Percentiles rank a stretch among this genome's conserved stretches.
Evolutionary conservation across 495 filamentous ascomycete species (phyloP).

Genomic region (Aspergillus indologenus): DNA sequence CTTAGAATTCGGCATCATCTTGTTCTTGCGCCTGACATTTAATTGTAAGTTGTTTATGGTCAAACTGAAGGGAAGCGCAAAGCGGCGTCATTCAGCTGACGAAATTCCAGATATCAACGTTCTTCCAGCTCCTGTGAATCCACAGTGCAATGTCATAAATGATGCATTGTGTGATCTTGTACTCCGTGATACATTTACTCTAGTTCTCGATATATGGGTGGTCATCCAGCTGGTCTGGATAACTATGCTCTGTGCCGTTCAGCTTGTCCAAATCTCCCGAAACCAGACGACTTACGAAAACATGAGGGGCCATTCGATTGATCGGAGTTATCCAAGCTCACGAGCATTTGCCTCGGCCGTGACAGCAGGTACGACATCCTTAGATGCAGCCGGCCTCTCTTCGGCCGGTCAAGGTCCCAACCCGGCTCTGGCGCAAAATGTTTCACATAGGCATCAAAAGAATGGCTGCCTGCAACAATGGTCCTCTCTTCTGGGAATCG

Average conservation of each 20-base stretch:
- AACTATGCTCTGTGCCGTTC: slow-evolving; percentile 89
- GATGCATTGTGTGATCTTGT: slow-evolving; percentile 68
- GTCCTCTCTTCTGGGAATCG: slow-evolving; percentile 81
- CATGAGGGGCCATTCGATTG: slow-evolving; percentile 66
- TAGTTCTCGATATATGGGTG: slow-evolving; percentile 74
- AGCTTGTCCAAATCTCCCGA: slow-evolving; percentile 83
- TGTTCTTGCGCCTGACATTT: slow-evolving; percentile 53
- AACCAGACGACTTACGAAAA: slow-evolving; percentile 95
- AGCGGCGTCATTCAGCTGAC: slow-evolving; percentile 15
- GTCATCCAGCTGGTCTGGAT: slow-evolving; percentile 87
- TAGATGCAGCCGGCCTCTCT: slow-evolving; percentile 68
- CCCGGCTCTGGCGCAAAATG: slow-evolving; percentile 35
- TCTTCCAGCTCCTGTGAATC: slow-evolving; percentile 42
- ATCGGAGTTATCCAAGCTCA: slow-evolving; percentile 54
- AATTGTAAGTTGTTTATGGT: slow-evolving; percentile 46
- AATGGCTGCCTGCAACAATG: slow-evolving; percentile 71
- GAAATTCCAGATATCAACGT: slow-evolving; percentile 50
- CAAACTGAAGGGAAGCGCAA: not conserved
- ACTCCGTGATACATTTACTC: slow-evolving; percentile 77
- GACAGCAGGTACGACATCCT: slow-evolving; percentile 64
- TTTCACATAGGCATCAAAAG: slow-evolving; percentile 43
- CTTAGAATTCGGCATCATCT: slow-evolving; percentile 69
- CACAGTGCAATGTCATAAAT: slow-evolving; percentile 72
- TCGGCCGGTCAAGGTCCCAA: slow-evolving; percentile 50
- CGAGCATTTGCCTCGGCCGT: slow-evolving; percentile 72